phyloP scores from a whole-genome alignment of 2,329 filamentous ascomycete species.

The Sporothrix pallida region DNA sequence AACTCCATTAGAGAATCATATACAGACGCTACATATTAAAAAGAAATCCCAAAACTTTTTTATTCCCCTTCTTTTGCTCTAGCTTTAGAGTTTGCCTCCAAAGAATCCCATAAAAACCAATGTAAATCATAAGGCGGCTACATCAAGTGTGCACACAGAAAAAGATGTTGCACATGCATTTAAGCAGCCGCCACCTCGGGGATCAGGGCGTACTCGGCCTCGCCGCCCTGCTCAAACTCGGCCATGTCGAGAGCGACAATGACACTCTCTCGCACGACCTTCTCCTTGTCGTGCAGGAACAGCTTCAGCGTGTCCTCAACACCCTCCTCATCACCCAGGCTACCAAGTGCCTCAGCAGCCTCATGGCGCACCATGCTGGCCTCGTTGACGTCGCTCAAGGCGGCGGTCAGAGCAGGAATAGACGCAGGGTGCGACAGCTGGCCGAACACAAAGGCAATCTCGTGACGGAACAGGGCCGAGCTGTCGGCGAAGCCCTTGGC shows the following conservation, averaged over 20 bases:
- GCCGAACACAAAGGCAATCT: slow-evolving; percentile 97
- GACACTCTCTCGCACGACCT: slow-evolving; percentile 92
- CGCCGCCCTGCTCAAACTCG: slow-evolving; percentile 88
- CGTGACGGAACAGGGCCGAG: slow-evolving; percentile 93
- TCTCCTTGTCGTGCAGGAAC: slow-evolving; percentile 88
- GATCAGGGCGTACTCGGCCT: slow-evolving; percentile 90
- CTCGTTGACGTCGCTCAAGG: slow-evolving; percentile 79
- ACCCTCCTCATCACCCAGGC: slow-evolving; percentile 88
- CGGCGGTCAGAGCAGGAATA: slow-evolving; percentile 82
- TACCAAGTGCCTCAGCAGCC: slow-evolving; percentile 93
- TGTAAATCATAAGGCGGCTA: background rate
- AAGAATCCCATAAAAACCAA: background rate
- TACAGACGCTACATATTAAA: slow-evolving; percentile 20
- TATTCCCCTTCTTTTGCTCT: background rate
- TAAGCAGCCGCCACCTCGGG: slow-evolving; percentile 58
- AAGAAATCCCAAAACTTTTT: slow-evolving; percentile 21
- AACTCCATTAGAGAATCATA: slow-evolving; percentile 13
- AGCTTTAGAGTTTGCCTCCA: background rate
- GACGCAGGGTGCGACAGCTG: slow-evolving; percentile 96
- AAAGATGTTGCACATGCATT: background rate
- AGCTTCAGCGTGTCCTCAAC: slow-evolving; percentile 83
- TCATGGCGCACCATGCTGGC: slow-evolving; percentile 97
- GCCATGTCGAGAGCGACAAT: slow-evolving; percentile 98
- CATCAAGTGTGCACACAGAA: background rate
- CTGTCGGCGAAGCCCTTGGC: slow-evolving; percentile 83